phyloP scores from a whole-genome alignment of 257 asterid genomes.

The Thymus quinquecostatus region DNA sequence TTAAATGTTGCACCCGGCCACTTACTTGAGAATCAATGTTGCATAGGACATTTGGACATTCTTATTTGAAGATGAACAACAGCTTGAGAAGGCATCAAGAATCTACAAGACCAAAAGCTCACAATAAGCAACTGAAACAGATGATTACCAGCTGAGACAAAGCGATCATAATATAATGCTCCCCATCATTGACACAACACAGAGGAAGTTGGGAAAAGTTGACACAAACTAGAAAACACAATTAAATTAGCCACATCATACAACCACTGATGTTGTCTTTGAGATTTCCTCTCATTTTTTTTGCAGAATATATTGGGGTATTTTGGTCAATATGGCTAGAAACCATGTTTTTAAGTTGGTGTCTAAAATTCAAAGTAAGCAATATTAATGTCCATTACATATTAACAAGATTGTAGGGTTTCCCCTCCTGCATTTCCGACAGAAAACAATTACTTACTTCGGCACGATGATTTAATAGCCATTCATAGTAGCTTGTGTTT shows the following conservation, averaged over 20 bases:
- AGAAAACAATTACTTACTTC: constrained; percentile 63
- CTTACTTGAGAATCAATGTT: constrained; percentile 95
- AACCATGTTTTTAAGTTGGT: background rate
- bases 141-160: constrained; percentile 11
- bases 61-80: constrained; percentile 83
- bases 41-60: constrained; percentile 87
- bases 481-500: constrained; percentile 53
- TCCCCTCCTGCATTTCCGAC: constrained; percentile 8
- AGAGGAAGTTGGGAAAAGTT: background rate
- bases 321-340: background rate
- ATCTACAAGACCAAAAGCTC: constrained; percentile 56
- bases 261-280: background rate
- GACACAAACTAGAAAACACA: background rate
- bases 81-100: constrained; percentile 81
- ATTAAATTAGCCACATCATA: background rate
- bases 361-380: background rate
- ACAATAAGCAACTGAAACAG: constrained; percentile 10
- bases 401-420: constrained; percentile 10
- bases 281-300: background rate
- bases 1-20: constrained; percentile 18
- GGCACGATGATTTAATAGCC: constrained; percentile 69
- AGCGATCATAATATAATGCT: constrained; percentile 5
- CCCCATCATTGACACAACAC: background rate
- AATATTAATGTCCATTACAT: constrained; percentile 4
- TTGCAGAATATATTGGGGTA: background rate